Conservation (phyloP, 441 rosid species). For the Oxalis stricta region DNA sequence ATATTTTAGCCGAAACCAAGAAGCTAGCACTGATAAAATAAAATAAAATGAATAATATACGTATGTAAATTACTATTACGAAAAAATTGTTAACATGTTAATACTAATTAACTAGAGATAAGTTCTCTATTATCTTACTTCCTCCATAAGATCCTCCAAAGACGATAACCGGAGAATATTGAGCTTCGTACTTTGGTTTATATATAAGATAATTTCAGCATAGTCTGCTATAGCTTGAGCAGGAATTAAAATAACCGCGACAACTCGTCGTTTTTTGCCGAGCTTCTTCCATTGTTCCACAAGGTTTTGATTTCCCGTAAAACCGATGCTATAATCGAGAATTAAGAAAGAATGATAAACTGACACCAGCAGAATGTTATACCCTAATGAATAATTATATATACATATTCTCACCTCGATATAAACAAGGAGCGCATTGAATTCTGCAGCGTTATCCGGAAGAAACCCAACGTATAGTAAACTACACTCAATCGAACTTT, state of each 20-base stretch:
- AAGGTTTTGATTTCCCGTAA: slow-evolving; percentile 23
- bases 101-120: too few relatives aligned
- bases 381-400: not conserved
- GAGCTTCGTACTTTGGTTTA: slow-evolving; percentile 8
- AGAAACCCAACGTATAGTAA: slow-evolving; percentile 3
- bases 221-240: slow-evolving; percentile 23
- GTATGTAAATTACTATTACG: too few relatives aligned
- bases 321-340: slow-evolving; percentile 15
- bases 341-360: not conserved
- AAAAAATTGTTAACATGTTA: too few relatives aligned
- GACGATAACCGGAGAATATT: slow-evolving; percentile 13
- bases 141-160: slow-evolving; percentile 21
- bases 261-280: slow-evolving; percentile 7
- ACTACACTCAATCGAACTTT: slow-evolving; percentile 5
- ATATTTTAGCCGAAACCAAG: slow-evolving; percentile 23
- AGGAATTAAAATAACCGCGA: slow-evolving; percentile 15
- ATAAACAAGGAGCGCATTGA: slow-evolving; percentile 14
- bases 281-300: slow-evolving; percentile 8
- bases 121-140: slow-evolving; percentile 14
- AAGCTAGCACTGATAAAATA: slow-evolving; percentile 14
- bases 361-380: not conserved
- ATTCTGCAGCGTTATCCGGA: slow-evolving; percentile 9
- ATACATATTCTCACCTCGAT: slow-evolving; percentile 15
- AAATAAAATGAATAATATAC: too few relatives aligned
- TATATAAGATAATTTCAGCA: slow-evolving; percentile 12